Evolutionary conservation across 2,329 filamentous ascomycete species (phyloP), one percentile per base, ranked within the genome.

Genomic region (Ophiostoma pallidulum): DNA sequence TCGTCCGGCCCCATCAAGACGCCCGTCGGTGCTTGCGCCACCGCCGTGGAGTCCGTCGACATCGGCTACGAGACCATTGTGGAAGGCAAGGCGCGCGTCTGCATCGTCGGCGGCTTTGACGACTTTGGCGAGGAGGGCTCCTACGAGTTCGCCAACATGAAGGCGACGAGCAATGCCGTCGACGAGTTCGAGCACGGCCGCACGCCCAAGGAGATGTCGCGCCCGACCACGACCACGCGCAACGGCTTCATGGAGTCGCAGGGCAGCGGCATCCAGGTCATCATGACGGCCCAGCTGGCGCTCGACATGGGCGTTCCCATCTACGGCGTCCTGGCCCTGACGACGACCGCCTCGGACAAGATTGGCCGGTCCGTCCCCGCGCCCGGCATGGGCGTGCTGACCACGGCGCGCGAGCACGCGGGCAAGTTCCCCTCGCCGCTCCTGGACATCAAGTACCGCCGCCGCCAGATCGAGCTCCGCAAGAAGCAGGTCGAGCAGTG

Each of bases 81-180:
- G 60, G 91, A 97, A 67, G 92, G 92, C 69, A 98, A 98, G 76
- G 92, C 94, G 51, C 86, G 90, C 45, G 80, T 98, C 61, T 97
- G 91, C 76, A 84, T 98, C 56, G 94, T 98, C 51, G 92, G 92
- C 78, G 92, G 92, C 57, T 97, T 98, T 62, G 92, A 98, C 71
- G 94, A 98, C 70, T 96, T 98, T 73, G 89, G 94, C 61, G 92
- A 98, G 70, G 92, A 98, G 70, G 94, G 92, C 45, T 98, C 92
- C 1, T 98, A 96, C 62, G 92, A 98, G 68, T 98, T 98, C 65
- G 92, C 92, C 74, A 98, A 98, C 75, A 98, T 98, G 92, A 94
- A 95, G 71, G 92, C 92, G 51, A 98, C 92, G 48, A 96, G 90
- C 77, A 98, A 97, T 63, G 90, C 91, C 22, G 85, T 96, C 52